Evolutionary conservation across 805 yeast genomes (phyloP).

Genomic region (Brettanomyces custersianus): DNA sequence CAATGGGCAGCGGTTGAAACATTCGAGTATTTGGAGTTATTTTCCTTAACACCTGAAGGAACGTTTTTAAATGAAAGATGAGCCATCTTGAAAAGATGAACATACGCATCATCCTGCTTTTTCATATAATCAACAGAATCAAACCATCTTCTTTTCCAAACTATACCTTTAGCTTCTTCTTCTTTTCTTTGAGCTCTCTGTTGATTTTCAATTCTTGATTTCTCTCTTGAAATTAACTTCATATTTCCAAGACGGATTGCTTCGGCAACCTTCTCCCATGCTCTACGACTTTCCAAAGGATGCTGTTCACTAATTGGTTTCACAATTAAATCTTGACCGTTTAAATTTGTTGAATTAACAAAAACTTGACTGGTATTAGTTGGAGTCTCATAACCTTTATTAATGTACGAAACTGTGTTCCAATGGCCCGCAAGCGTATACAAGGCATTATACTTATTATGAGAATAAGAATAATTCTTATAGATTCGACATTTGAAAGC

Average conservation of each 20-base stretch:
- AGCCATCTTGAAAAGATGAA: conserved; percentile 36
- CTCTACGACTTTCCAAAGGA: conserved; percentile 74
- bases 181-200: conserved; percentile 76
- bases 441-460: conserved; percentile 52
- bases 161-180: conserved; percentile 54
- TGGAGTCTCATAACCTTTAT: conserved; percentile 41
- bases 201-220: conserved; percentile 68
- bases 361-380: conserved; percentile 42
- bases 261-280: conserved; percentile 84
- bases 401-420: conserved; percentile 68
- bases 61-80: conserved; percentile 54
- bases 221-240: conserved; percentile 65
- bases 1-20: conserved; percentile 50
- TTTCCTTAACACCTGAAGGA: conserved; percentile 50
- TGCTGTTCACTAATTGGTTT: conserved; percentile 80
- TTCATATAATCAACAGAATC: conserved; percentile 33
- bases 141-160: conserved; percentile 85
- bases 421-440: conserved; percentile 87
- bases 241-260: conserved; percentile 74
- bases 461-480: conserved; percentile 40
- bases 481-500: conserved; percentile 79
- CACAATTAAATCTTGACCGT: conserved; percentile 52
- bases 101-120: conserved; percentile 22
- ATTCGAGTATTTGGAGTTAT: conserved; percentile 35
- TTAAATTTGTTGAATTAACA: conserved; percentile 48